Conservation (phyloP, 2,329 filamentous ascomycete genomes). For the Raffaelea arxii region DNA sequence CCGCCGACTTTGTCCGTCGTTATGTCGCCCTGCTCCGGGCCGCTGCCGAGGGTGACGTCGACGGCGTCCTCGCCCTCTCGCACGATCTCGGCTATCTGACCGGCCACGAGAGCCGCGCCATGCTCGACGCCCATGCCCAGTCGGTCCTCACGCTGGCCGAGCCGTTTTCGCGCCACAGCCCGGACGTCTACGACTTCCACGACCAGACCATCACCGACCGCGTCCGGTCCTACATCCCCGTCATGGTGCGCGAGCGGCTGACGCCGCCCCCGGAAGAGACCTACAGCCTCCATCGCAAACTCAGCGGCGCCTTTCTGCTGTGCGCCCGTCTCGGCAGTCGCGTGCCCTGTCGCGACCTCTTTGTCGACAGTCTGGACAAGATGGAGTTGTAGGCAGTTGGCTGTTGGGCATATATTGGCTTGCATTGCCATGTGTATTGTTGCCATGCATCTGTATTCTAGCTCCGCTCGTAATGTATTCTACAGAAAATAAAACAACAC, state of each 20-base stretch:
- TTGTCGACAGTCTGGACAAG: slow-evolving; percentile 45
- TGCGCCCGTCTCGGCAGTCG: slow-evolving; percentile 79
- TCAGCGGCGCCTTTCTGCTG: slow-evolving; percentile 88
- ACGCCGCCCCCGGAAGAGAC: slow-evolving; percentile 94
- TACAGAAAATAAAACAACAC: no score
- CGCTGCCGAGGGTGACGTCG: slow-evolving; percentile 61
- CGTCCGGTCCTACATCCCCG: slow-evolving; percentile 76
- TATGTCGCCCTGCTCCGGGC: slow-evolving; percentile 77
- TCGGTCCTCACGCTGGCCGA: slow-evolving; percentile 86
- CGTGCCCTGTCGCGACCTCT: slow-evolving; percentile 74
- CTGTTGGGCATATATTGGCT: no score
- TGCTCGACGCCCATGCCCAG: slow-evolving; percentile 85
- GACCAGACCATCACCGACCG: slow-evolving; percentile 95
- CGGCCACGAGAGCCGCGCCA: slow-evolving; percentile 71
- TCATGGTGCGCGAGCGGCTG: slow-evolving; percentile 85
- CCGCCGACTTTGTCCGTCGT: slow-evolving; percentile 64
- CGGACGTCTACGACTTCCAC: slow-evolving; percentile 81
- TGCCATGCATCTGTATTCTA: no score
- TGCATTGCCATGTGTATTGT: no score
- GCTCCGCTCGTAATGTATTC: no score
- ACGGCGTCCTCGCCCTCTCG: slow-evolving; percentile 56
- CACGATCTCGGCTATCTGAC: slow-evolving; percentile 82
- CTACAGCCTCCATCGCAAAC: slow-evolving; percentile 87
- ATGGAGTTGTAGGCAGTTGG: no score
- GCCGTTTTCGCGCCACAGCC: slow-evolving; percentile 69